Base-by-base conservation (phyloP, 139 green algal genomes). In the Mesostigma viride region DNA sequence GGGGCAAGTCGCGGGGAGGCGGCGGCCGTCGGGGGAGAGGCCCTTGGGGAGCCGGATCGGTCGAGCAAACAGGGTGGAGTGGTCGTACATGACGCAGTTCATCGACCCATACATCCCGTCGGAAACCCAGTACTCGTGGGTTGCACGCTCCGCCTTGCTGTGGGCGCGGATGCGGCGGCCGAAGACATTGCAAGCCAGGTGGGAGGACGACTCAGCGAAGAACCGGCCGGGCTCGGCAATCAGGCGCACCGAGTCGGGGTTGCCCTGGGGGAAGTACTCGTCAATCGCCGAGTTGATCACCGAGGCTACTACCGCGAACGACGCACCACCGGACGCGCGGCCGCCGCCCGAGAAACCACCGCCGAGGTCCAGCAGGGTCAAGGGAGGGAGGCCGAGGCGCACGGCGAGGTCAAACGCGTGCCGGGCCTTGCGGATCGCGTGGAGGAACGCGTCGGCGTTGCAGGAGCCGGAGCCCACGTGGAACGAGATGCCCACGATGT, bases 61-160 rank as follows among this genome's bases (percentile, higher is more conserved):
- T 2, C 56, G 58, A 2, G 70, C 58, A 1, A 36, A 36, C 64
- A 84, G 65, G 40, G 64, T 65, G 4, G 83, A 85, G 61, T 89
- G 82, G 75, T 92, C 86, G 62, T 90, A 90, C 57, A 96, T 62
- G 35, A 95, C 72, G 70, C 88, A 96, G 86, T 99, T 99, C 77
- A 99, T 90, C 33, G 78, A 89, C 69, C 92, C 92, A 70, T 99
- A 99, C 36, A 99, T 78, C 20, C 92, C 92, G 69, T 98, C 92
- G 31, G 62, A 76, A 28, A 82, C 67, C 79, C 79, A 96, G 84
- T 96, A 96, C 69, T 96, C 87, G 22, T 44, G 30, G 8, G 31
- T 28, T 6, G 11, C n/a, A 30, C 30, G 30, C 35, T 70, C 30
- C 1, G 31, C 61, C 4, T 44, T 17, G 32, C 47, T 14, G n/a